Evolutionary conservation across 2,329 filamentous ascomycete genomes (phyloP).

Genomic region (Monosporascus ibericus): DNA sequence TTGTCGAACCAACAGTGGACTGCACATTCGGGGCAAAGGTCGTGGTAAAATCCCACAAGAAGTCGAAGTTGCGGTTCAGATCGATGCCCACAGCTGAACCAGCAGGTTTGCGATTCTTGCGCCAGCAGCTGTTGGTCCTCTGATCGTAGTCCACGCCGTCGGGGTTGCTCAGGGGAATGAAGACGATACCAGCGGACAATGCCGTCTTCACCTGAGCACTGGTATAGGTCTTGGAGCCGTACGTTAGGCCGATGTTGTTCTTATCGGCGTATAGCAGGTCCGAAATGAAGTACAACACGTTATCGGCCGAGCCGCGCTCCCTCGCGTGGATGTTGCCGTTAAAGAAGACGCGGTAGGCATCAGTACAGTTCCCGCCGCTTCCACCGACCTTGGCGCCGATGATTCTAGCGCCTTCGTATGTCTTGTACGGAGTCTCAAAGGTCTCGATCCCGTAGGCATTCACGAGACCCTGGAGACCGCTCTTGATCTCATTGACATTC

Average conservation of each 20-base stretch:
- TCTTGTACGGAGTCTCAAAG: slow-evolving; percentile 37
- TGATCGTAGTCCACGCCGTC: slow-evolving; percentile 50
- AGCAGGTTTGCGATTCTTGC: slow-evolving; percentile 47
- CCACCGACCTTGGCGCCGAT: slow-evolving; percentile 23
- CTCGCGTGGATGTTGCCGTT: slow-evolving; percentile 50
- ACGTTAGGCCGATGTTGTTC: slow-evolving; percentile 41
- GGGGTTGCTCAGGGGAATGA: slow-evolving; percentile 47
- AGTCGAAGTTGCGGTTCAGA: slow-evolving; percentile 53
- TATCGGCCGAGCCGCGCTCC: slow-evolving; percentile 51
- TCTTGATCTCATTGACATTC: slow-evolving; percentile 38
- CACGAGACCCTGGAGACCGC: slow-evolving; percentile 36
- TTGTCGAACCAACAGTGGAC: slow-evolving; percentile 32
- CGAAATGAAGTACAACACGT: slow-evolving; percentile 50
- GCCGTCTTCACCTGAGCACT: slow-evolving; percentile 44
- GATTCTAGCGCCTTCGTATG: slow-evolving; percentile 34
- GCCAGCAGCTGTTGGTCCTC: slow-evolving; percentile 43
- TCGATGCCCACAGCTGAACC: slow-evolving; percentile 39
- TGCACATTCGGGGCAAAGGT: slow-evolving; percentile 35
- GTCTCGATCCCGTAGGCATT: slow-evolving; percentile 32
- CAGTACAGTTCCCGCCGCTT: slow-evolving; percentile 28
- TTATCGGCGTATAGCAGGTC: slow-evolving; percentile 50
- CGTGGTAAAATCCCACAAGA: slow-evolving; percentile 47
- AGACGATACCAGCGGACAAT: slow-evolving; percentile 46
- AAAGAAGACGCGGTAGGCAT: slow-evolving; percentile 43
- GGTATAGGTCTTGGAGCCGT: slow-evolving; percentile 46